Evolutionary conservation across 768 basidiomycete genomes (phyloP), one percentile per base, ranked within the genome.

Genomic region (Leccinum olivaceopallidum): DNA sequence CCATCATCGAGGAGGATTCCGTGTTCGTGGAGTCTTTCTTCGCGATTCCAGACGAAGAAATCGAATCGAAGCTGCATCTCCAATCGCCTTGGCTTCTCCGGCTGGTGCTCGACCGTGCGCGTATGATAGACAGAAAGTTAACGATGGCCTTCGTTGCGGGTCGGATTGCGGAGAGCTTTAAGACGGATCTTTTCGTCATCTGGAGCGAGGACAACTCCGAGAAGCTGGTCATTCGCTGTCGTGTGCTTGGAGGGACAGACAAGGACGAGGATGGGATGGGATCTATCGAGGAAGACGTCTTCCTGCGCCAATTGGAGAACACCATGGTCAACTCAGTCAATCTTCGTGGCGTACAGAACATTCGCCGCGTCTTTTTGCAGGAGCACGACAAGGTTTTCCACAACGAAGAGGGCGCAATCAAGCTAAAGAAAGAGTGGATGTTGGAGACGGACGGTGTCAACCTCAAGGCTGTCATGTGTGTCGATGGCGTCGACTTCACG

Each of bases 121-220:
- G 96, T 78, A 97, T 99, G 91, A 89, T 98, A 64, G 96, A 97
- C 79, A 89, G 95, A 70, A 95, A 95, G 73, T 81, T 98, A 66
- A 92, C 90, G 12, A 98, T 98, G 93, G 83, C 89, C 52, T 92
- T 94, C 65, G 95, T 98, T 48, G 95, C 95, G 6, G 88, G 90
- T 63, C 88, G 91, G 47, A 98, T 99, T 60, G 90, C 91, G 20
- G 92, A 94, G 73, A 95, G 86, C 65, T 98, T 98, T 81, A 92
- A 94, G 73, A 89, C 92, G 2, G 96, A 98, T 71, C 80, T 98
- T 14, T 98, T 98, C 74, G 94, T 98, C 74, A 97, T 98, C 65
- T 97, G 95, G 91, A 95, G 93, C 64, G 96, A 98, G 81, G 96
- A 98, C 75, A 98, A 97, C 76, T 92, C 96, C 3, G 93, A 96